These are phyloP conservation scores for Leccinum incarnatum DNA, from an alignment of 768 basidiomycete genomes.

Conservation along the genomic window DNA sequence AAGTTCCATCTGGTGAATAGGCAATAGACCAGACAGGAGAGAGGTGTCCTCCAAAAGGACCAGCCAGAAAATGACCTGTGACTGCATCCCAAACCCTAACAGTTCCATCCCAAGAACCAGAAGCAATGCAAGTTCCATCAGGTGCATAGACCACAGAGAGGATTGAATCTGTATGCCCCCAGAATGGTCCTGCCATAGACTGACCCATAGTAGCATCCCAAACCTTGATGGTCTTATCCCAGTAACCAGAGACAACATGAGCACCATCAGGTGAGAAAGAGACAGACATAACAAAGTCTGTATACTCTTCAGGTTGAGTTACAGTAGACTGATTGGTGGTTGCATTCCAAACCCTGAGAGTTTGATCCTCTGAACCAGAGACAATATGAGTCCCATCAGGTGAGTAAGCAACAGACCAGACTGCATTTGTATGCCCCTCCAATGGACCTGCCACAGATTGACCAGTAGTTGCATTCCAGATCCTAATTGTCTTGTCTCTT, in stretches of 20 bases:
- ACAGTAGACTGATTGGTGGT: background rate
- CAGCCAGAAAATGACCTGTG: background rate
- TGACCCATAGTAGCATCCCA: background rate
- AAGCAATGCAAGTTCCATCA: background rate
- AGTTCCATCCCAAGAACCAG: background rate
- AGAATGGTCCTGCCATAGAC: background rate
- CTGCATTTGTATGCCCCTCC: background rate
- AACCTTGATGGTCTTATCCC: background rate
- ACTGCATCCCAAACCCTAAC: background rate
- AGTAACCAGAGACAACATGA: background rate
- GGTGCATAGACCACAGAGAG: background rate
- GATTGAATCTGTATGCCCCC: background rate
- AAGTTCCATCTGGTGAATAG: background rate
- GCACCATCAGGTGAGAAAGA: background rate
- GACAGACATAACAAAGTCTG: background rate
- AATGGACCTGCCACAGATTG: background rate
- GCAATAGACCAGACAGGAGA: background rate
- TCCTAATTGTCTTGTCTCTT: background rate
- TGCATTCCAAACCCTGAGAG: conserved; percentile 18
- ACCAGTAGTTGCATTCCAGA: background rate
- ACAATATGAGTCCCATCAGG: background rate
- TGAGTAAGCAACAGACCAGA: background rate
- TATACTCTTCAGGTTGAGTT: conserved; percentile 2
- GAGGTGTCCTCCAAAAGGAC: background rate
- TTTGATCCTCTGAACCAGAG: background rate